These are phyloP conservation scores for Quercus lobata DNA, from an alignment of 331 rosid genomes.

Conservation along the genomic window DNA sequence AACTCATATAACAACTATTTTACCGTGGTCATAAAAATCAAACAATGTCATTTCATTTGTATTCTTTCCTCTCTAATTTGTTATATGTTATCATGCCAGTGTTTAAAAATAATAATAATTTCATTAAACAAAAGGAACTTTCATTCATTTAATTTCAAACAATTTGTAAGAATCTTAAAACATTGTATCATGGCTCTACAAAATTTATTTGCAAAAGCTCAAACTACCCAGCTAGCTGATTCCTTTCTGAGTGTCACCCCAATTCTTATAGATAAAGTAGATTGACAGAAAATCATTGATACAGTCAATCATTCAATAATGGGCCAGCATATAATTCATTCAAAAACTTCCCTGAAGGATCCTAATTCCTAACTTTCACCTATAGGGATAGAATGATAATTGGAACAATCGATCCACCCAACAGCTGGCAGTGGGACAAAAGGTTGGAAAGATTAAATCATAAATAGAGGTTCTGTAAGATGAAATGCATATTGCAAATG, in stretches of 20 bases:
- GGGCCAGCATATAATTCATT: constrained; percentile 25
- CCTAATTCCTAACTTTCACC: not conserved
- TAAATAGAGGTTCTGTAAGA: not conserved
- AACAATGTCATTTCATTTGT: not conserved
- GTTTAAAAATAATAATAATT: not conserved
- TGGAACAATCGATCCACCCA: constrained; percentile 29
- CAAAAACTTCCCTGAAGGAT: constrained; percentile 9
- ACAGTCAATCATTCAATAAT: constrained; percentile 19
- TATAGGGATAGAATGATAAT: not conserved
- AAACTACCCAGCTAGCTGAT: constrained; percentile 8
- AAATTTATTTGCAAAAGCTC: constrained; percentile 19
- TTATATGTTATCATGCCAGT: not conserved
- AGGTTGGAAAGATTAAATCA: constrained; percentile 17
- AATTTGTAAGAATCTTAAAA: not conserved
- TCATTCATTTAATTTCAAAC: not conserved
- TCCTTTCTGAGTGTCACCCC: constrained; percentile 6
- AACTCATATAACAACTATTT: not conserved
- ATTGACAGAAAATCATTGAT: constrained; percentile 29
- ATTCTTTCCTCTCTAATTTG: not conserved
- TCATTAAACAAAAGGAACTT: not conserved
- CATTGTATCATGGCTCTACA: not conserved
- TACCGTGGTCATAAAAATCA: not conserved
- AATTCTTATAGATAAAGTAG: constrained; percentile 8
- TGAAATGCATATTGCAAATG: not conserved
- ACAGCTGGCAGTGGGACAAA: constrained; percentile 24